Evolutionary conservation across 257 asterid genomes (phyloP).

Genomic region (Linderniella brevidens): DNA sequence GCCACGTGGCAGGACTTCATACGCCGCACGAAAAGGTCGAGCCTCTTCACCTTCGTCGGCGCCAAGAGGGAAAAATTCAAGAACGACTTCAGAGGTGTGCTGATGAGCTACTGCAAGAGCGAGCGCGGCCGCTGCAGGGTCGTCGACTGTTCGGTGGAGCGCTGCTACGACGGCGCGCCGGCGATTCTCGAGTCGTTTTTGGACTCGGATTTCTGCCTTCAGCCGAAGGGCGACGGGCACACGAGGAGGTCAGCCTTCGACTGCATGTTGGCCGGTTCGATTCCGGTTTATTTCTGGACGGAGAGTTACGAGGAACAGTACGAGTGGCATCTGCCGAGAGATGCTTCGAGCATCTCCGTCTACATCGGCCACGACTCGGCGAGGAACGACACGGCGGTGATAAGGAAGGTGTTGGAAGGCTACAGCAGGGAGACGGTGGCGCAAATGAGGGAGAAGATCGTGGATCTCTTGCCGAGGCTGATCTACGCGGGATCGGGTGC

Average conservation of each 20-base stretch:
- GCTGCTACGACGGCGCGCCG: slow-evolving; percentile 26
- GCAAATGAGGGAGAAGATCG: slow-evolving; percentile 60
- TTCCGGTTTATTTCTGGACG: slow-evolving; percentile 49
- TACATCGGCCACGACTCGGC: slow-evolving; percentile 42
- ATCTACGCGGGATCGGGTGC: slow-evolving; percentile 43
- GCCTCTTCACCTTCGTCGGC: slow-evolving; percentile 28
- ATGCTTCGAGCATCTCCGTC: slow-evolving; percentile 67
- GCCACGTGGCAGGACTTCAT: slow-evolving; percentile 19
- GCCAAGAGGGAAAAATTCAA: slow-evolving; percentile 29
- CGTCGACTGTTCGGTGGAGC: slow-evolving; percentile 31
- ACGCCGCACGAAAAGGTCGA: slow-evolving; percentile 11
- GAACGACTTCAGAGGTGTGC: slow-evolving; percentile 28
- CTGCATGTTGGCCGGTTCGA: slow-evolving; percentile 47
- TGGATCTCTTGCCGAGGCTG: slow-evolving; percentile 55
- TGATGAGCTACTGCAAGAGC: slow-evolving; percentile 35
- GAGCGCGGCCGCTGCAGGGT: slow-evolving; percentile 23
- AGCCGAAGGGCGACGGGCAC: slow-evolving; percentile 66
- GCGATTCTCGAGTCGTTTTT: slow-evolving; percentile 23
- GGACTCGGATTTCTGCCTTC: slow-evolving; percentile 62
- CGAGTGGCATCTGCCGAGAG: slow-evolving; percentile 70
- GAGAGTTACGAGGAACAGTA: slow-evolving; percentile 52
- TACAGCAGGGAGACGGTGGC: slow-evolving; percentile 33
- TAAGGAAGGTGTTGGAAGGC: slow-evolving; percentile 37
- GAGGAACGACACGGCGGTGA: slow-evolving; percentile 30
- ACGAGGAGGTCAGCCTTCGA: slow-evolving; percentile 67